Base-by-base conservation (phyloP, 192 early-diverging fungal genomes). In the Backusella australiensis region DNA sequence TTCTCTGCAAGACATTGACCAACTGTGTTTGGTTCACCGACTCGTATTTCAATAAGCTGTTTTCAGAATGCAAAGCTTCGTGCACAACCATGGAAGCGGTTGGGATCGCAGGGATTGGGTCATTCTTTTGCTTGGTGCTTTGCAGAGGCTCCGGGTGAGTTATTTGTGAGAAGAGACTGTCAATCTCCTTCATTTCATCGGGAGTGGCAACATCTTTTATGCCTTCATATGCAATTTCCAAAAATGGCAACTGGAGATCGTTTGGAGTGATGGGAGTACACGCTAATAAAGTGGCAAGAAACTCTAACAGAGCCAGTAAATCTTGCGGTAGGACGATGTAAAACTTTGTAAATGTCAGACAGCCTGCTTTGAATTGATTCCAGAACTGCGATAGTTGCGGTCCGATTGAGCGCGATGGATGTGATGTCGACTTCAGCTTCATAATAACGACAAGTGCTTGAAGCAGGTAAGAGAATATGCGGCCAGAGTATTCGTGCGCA, bases 261-360 rank as follows among this genome's bases (percentile, higher is more conserved):
- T 75, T 65, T 29, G 38, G 23, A 11, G 6, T 14, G 1, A 34
- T 26, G 11, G 74, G 41, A n/a, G 4, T 34, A 2, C 9, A n/a
- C 21, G 0, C 21, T 44, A 19, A 17, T 29, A 75, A 36, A n/a
- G 17, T 9, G 17, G 19, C 35, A 15, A 66, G 36, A 17, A 68
- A 29, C 9, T 46, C 5, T 34, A 75, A 0, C 3, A 75, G 1
- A 9, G 42, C 34, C 8, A 75, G 34, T n/a, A 75, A 34, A 34
- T 75, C 74, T 68, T 67, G 29, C 7, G 74, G 74, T 21, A 34
- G 14, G 1, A 23, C n/a, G 0, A 66, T 67, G 15, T 75, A 75
- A 1, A 41, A 29, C 17, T 67, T 38, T 34, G 52, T 67, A 26
- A 49, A 66, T 0, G 38, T 32, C 17, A 29, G 7, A 1, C 41